phyloP scores from a whole-genome alignment of 139 green algal genomes.

The Chlorella sp. region DNA sequence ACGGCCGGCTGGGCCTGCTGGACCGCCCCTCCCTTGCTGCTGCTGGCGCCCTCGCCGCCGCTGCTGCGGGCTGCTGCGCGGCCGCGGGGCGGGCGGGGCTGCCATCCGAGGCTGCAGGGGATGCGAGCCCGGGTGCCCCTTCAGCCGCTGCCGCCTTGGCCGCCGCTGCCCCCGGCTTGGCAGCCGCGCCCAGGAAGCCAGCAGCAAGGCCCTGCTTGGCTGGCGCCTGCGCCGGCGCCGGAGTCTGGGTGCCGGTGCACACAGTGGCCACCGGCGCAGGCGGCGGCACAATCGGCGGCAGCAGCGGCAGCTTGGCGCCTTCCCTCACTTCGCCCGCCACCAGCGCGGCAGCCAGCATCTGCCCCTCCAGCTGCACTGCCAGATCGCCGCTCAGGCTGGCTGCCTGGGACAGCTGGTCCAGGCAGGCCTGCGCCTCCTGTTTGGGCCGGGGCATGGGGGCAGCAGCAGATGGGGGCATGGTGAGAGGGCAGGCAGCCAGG shows the following conservation, averaged over 20 bases:
- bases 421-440: constrained; percentile 37
- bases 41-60: constrained; percentile 10
- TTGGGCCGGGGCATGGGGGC: not conserved
- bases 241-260: not conserved
- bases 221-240: not conserved
- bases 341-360: constrained; percentile 32
- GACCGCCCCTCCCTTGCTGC: not conserved
- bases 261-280: not conserved
- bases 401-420: constrained; percentile 3
- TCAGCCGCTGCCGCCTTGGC: not conserved
- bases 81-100: not conserved
- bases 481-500: no score
- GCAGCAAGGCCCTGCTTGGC: not conserved
- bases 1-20: not conserved
- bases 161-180: not conserved
- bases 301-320: constrained; percentile 23
- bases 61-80: not conserved
- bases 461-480: not conserved
- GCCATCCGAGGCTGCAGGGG: not conserved
- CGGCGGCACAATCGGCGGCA: not conserved
- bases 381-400: constrained; percentile 15
- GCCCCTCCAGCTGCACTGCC: constrained; percentile 26
- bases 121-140: not conserved
- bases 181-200: not conserved
- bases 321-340: constrained; percentile 2